Evolutionary conservation across 768 basidiomycete genomes (phyloP).

Genomic region (Lentinula aciculospora): DNA sequence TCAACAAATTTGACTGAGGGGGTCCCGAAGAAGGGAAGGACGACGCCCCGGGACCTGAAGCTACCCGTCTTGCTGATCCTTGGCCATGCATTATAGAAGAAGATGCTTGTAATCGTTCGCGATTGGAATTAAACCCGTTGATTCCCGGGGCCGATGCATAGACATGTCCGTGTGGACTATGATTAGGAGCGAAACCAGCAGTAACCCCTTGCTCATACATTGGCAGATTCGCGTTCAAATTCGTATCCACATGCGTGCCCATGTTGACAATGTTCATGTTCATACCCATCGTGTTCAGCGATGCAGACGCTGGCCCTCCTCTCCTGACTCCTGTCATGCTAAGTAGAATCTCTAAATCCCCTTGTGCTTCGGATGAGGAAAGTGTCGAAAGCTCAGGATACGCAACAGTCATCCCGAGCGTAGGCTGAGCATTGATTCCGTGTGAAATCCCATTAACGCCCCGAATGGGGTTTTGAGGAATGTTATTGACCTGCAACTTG

Average conservation of each 20-base stretch:
- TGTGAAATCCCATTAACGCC: constrained; percentile 12
- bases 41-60: not conserved
- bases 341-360: constrained; percentile 47
- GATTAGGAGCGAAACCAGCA: not conserved
- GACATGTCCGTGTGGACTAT: not conserved
- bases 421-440: constrained; percentile 21
- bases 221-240: not conserved
- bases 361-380: constrained; percentile 39
- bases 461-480: not conserved
- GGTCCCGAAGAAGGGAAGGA: not conserved
- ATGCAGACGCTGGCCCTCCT: not conserved
- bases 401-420: constrained; percentile 19
- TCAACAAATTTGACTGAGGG: not conserved
- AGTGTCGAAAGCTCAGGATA: constrained; percentile 45
- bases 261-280: not conserved
- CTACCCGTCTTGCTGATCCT: not conserved
- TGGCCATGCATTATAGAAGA: not conserved
- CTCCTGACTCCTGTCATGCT: not conserved
- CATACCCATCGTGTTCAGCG: not conserved
- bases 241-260: not conserved
- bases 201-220: not conserved
- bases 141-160: not conserved
- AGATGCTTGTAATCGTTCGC: not conserved
- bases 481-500: constrained; percentile 15
- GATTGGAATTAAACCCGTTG: not conserved